Base-by-base conservation (phyloP, 2,329 filamentous ascomycete genomes). In the Ophiostoma angusticollis region DNA sequence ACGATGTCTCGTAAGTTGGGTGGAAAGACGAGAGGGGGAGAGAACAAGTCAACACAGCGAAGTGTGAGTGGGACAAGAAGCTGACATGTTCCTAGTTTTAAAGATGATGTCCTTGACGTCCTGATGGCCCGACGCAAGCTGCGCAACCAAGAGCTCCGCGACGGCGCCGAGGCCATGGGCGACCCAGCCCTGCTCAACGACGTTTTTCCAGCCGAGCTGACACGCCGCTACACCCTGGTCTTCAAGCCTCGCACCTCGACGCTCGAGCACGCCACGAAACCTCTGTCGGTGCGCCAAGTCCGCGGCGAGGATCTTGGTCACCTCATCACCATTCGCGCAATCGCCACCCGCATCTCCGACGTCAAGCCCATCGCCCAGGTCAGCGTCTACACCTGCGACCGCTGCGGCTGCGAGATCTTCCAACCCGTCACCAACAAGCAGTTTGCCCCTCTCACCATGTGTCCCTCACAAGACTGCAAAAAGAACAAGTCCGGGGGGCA, bases 291-390 rank as follows among this genome's bases (percentile, higher is more conserved):
- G 22, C 80, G 91, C 48, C 78, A 96, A 54, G 84, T 98, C 22
- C 79, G 84, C 30, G 91, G 89, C 50, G 87, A 95, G 52, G 84
- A 98, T 57, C 72, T 98, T 3, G 91, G 91, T 34, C 78, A 84
- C 51, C 73, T 98, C 46, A 96, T 98, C 57, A 96, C 91, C 5
- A 74, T 98, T 35, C 79, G 91, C 42, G 89, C 87, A 47, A 98
- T 98, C 47, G 80, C 87, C 3, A 98, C 91, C 1, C 74, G 91
- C 54, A 91, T 96, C 2, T 95, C 91, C 2, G 91, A 98, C 55
- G 91, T 98, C 51, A 98, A 98, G 67, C 91, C 91, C 27, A 78
- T 91, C 9, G 84, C 96, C n/a, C 83, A 89, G 55, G 93, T 98
- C 54, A 95, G 93, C 58, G 91, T 91, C 27, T 98, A 98, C 61